phyloP scores from a whole-genome alignment of 768 basidiomycete species.

The Tricholoma saponaceum region DNA sequence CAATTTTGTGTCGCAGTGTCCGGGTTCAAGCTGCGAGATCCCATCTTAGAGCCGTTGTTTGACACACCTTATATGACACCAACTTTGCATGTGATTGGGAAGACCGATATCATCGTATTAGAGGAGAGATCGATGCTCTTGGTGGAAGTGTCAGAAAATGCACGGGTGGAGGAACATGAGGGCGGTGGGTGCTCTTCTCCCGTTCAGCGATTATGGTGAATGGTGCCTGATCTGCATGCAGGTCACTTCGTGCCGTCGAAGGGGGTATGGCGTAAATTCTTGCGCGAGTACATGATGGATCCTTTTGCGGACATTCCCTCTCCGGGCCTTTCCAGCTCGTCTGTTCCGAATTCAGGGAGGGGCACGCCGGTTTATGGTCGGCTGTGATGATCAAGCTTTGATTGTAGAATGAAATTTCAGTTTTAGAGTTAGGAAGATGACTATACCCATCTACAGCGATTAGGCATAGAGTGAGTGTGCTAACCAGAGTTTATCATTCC shows the following conservation, averaged over 20 bases:
- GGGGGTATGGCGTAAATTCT: conserved; percentile 70
- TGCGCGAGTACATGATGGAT: conserved; percentile 60
- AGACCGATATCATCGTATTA: conserved; percentile 68
- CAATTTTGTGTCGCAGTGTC: conserved; percentile 74
- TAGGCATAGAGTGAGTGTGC: too few relatives aligned
- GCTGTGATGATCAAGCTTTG: conserved; percentile 24
- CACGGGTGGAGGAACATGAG: conserved; percentile 70
- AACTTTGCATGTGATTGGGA: conserved; percentile 77
- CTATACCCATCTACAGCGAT: too few relatives aligned
- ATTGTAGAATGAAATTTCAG: too few relatives aligned
- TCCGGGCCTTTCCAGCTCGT: conserved; percentile 29
- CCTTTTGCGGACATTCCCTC: conserved; percentile 44
- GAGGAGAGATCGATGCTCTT: conserved; percentile 63
- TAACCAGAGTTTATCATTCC: background rate
- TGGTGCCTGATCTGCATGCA: conserved; percentile 19
- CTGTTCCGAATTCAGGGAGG: conserved; percentile 42
- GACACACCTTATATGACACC: conserved; percentile 56
- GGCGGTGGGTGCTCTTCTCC: conserved; percentile 54
- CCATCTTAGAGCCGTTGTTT: conserved; percentile 48
- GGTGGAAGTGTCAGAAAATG: conserved; percentile 47
- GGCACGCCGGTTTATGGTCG: conserved; percentile 35
- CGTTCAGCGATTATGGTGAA: background rate
- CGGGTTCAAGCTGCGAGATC: conserved; percentile 57
- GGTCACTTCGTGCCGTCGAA: conserved; percentile 85
- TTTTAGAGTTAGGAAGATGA: too few relatives aligned